Conservation (phyloP, 345 rosid genomes). For the Noccaea bulbosa region DNA sequence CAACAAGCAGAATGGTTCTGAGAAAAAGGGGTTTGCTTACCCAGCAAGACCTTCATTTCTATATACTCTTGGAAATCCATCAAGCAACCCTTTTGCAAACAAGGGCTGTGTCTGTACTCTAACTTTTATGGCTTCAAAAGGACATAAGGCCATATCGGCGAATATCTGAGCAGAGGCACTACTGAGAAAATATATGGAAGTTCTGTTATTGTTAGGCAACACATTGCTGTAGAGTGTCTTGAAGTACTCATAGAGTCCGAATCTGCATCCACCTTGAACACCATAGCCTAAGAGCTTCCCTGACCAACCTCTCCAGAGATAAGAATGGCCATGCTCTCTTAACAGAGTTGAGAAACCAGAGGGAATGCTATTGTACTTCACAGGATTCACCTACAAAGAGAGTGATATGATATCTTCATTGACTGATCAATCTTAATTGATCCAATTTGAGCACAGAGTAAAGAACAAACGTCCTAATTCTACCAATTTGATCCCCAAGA, state of each 20-base stretch:
- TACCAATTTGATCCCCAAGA: slow-evolving; percentile 5
- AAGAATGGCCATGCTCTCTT: slow-evolving; percentile 57
- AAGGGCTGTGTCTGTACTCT: slow-evolving; percentile 62
- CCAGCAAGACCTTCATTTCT: slow-evolving; percentile 60
- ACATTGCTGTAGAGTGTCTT: slow-evolving; percentile 56
- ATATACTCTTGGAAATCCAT: slow-evolving; percentile 62
- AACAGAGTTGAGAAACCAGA: slow-evolving; percentile 53
- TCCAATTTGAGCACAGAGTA: neutral
- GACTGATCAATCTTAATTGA: slow-evolving; percentile 8
- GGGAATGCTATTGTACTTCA: slow-evolving; percentile 55
- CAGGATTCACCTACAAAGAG: slow-evolving; percentile 55
- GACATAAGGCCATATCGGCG: slow-evolving; percentile 62
- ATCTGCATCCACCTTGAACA: slow-evolving; percentile 69
- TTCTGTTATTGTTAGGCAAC: slow-evolving; percentile 48
- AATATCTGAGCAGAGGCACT: slow-evolving; percentile 71
- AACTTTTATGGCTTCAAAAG: slow-evolving; percentile 69
- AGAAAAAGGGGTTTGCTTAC: slow-evolving; percentile 31
- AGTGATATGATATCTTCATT: slow-evolving; percentile 1
- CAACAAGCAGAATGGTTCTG: slow-evolving; percentile 20
- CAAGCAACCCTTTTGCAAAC: slow-evolving; percentile 63
- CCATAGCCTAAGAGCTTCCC: slow-evolving; percentile 67
- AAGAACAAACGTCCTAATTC: slow-evolving; percentile 1
- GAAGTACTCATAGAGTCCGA: slow-evolving; percentile 63
- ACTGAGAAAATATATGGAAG: slow-evolving; percentile 61
- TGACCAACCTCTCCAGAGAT: slow-evolving; percentile 72